Evolutionary conservation across 257 asterid genomes (phyloP).

Genomic region (Gynochthodes officinalis): DNA sequence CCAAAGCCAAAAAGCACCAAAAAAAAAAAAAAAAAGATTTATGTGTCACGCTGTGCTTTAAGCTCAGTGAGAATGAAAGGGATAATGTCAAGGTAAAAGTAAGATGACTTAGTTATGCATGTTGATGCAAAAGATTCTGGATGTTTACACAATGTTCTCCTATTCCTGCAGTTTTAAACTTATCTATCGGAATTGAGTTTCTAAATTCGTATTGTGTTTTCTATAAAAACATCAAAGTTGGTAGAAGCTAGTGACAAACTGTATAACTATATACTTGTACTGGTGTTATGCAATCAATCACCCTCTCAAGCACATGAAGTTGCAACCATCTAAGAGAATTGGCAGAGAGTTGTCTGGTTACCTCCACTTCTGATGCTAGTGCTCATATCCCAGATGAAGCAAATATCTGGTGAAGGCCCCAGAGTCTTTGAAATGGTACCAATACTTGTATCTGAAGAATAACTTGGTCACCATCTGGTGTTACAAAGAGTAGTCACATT

Average conservation of each 20-base stretch:
- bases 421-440: not conserved
- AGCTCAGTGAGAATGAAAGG: not conserved
- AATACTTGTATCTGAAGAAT: not conserved
- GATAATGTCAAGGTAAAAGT: not conserved
- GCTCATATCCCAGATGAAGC: not conserved
- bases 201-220: not conserved
- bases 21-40: not conserved
- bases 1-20: not conserved
- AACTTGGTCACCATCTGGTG: not conserved
- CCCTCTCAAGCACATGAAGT: not conserved
- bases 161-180: not conserved
- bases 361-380: not conserved
- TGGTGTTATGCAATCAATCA: not conserved
- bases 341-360: not conserved
- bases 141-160: not conserved
- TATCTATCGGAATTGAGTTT: not conserved
- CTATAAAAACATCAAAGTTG: not conserved
- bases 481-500: not conserved
- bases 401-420: conserved; percentile 3
- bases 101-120: not conserved
- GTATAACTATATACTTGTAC: not conserved
- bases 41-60: not conserved
- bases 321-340: not conserved
- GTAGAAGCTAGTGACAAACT: not conserved
- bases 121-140: not conserved